Evolutionary conservation across 108 stramenopile species (phyloP), one percentile per base, ranked within the genome.

Genomic region (Cyclotella distinguenda): DNA sequence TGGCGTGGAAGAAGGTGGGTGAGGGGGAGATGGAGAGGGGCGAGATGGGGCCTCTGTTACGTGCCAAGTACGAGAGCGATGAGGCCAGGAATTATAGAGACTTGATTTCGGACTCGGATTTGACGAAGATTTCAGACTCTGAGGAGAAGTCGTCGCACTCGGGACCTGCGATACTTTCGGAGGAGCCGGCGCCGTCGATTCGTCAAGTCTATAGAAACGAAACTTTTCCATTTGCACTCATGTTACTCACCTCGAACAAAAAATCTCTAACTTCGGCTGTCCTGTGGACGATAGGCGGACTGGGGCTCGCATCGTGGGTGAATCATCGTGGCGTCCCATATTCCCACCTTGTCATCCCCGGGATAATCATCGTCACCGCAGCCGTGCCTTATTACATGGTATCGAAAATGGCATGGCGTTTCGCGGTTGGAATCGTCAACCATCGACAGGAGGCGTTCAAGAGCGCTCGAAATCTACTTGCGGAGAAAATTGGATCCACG

Each of bases 371-470:
- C 2, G 7, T 64, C 1, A 63, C 67, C 3, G 67, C 32, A 0
- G 68, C 25, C 9, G 32, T 77, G 28, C 76, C 76, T 11, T 77
- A 60, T 44, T 65, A 64, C 40, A 27, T 69, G 6, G 8, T 69
- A 10, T 26, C 27, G 1, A 15, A 15, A 15, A 52, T 57, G 11
- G 61, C 63, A 33, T 36, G 10, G 3, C 43, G 35, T 27, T 25
- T 55, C 12, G 76, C 68, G 2, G 16, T 3, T 7, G 56, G 26
- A 0, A 66, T 68, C 21, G 27, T 61, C 11, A 44, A 53, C 11
- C 64, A 78, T 56, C 81, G 84, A 10, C 60, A 68, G 36, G 59
- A 77, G 16, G 79, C 81, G 23, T 85, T 74, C 66, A 69, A 72
- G 33, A 64, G 66, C 8, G 76, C 84, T 12, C 57, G 52, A 21